Evolutionary conservation across 1,139 yeast genomes (phyloP), one percentile per base, ranked within the genome.

Genomic region (Hansenula lynferdii): DNA sequence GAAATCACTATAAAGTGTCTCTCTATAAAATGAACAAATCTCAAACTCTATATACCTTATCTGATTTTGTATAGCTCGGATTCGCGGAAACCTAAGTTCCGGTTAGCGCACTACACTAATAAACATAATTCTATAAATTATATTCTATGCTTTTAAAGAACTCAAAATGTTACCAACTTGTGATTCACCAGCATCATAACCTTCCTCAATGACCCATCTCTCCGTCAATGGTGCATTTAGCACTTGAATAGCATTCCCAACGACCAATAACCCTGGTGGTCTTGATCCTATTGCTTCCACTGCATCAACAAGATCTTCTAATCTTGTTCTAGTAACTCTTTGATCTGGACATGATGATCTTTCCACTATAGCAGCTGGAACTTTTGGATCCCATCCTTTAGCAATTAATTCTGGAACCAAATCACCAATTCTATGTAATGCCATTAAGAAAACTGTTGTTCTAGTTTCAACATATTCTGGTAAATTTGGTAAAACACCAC

Each of bases 281-380:
- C 96, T 70, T 11, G 94, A 83, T 0, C 96, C 97, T 36, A 80
- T 75, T n/a, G 75, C 75, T 47, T 82, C 84, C 2, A 89, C 76
- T 1, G 94, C 95, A 24, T 70, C 78, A 0, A 81, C 82, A 2
- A 89, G 77, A 45, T 80, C 64, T 36, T 70, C 69, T 37, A 92
- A 64, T 2, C 77, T 72, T 0, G 96, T 85, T 47, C 96, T 68
- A 5, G 90, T 80, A 11, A 90, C 71, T 41, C 98, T 65, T 62
- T 92, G 97, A 56, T 90, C 98, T 0, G 94, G 90, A 60, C 97
- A 87, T 16, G 94, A 82, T 0, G 97, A 96, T 42, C 97, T 70
- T 59, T 92, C 98, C 3, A 90, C 78, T 16, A 90, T 80, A 2
- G 94, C 90, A 33, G 85, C 86, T 0, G 97, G 96, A 12, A 84